Evolutionary conservation across 164 flowering plant genomes (phyloP).

Genomic region (Vitis labrusca): DNA sequence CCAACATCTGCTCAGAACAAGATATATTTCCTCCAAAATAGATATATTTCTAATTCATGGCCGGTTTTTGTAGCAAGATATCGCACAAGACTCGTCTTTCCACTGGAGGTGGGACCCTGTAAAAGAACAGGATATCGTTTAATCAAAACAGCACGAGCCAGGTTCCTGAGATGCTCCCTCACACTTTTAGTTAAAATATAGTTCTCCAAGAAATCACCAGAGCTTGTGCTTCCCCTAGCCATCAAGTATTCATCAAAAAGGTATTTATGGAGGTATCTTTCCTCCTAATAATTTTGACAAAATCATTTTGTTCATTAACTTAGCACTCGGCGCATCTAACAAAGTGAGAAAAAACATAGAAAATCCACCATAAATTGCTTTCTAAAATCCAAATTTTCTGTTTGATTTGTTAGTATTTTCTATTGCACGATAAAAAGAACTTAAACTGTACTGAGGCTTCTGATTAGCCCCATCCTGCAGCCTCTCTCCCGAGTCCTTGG

Average conservation of each 20-base stretch:
- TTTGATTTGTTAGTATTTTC: slow-evolving; percentile 66
- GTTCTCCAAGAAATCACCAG: slow-evolving; percentile 36
- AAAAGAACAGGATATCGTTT: slow-evolving; percentile 88
- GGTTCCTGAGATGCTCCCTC: slow-evolving; percentile 58
- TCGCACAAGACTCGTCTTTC: slow-evolving; percentile 94
- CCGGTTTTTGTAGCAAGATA: slow-evolving; percentile 87
- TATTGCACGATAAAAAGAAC: slow-evolving; percentile 90
- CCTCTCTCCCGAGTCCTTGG: slow-evolving; percentile 77
- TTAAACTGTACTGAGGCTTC: slow-evolving; percentile 93
- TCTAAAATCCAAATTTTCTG: slow-evolving; percentile 47
- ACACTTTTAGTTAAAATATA: slow-evolving; percentile 78
- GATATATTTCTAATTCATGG: slow-evolving; percentile 43
- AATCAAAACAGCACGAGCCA: slow-evolving; percentile 74
- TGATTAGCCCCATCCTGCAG: slow-evolving; percentile 97
- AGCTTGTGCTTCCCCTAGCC: slow-evolving; percentile 6
- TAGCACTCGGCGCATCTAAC: slow-evolving; percentile 75
- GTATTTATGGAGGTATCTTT: slow-evolving; percentile 31
- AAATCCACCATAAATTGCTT: slow-evolving; percentile 91
- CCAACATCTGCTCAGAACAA: too few relatives aligned
- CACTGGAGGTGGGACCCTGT: slow-evolving; percentile 99
- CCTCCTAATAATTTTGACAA: slow-evolving; percentile 41
- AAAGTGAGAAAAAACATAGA: slow-evolving; percentile 87
- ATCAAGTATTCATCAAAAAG: slow-evolving; percentile 44
- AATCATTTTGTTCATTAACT: slow-evolving; percentile 60
- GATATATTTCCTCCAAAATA: too few relatives aligned